Conservation (phyloP, 2,329 filamentous ascomycete species). For the Ophiocordyceps robertsii region DNA sequence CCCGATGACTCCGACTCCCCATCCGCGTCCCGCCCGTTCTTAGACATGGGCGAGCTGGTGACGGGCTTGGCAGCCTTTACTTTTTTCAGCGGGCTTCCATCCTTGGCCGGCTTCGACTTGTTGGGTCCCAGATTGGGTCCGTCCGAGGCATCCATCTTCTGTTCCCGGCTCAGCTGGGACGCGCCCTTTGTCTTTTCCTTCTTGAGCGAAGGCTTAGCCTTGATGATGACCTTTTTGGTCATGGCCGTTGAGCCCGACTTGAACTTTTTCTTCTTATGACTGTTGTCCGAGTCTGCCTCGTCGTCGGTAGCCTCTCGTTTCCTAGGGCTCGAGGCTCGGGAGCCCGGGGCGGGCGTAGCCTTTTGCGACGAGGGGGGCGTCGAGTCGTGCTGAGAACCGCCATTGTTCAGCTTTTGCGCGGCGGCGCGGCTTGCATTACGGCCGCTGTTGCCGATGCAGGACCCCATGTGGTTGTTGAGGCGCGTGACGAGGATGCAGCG, state of each 20-base stretch:
- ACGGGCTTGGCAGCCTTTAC: constrained; percentile 32
- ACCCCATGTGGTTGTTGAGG: constrained; percentile 56
- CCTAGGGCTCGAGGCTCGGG: constrained; percentile 38
- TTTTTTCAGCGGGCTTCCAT: constrained; percentile 27
- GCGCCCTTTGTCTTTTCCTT: constrained; percentile 42
- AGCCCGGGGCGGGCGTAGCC: constrained; percentile 43
- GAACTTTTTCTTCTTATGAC: constrained; percentile 44
- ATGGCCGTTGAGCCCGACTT: constrained; percentile 24
- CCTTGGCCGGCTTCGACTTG: constrained; percentile 21
- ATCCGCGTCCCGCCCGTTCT: constrained; percentile 34
- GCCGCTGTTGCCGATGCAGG: constrained; percentile 52
- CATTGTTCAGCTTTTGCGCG: constrained; percentile 49
- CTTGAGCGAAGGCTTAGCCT: constrained; percentile 35
- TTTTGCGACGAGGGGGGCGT: constrained; percentile 51
- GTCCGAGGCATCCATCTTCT: constrained; percentile 21
- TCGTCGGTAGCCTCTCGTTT: constrained; percentile 45
- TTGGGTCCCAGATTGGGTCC: constrained; percentile 9
- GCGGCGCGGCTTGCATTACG: constrained; percentile 49
- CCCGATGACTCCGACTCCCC: constrained; percentile 43
- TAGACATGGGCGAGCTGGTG: constrained; percentile 34
- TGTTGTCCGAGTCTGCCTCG: constrained; percentile 36
- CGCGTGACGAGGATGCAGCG: constrained; percentile 51
- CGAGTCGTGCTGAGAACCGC: constrained; percentile 37
- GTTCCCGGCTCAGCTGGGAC: constrained; percentile 37
- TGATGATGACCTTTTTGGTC: constrained; percentile 42